Percentiles rank a stretch among this genome's conserved stretches.
Evolutionary conservation across 768 basidiomycete species (phyloP).

Genomic region (Termitomyces bulborhizus): DNA sequence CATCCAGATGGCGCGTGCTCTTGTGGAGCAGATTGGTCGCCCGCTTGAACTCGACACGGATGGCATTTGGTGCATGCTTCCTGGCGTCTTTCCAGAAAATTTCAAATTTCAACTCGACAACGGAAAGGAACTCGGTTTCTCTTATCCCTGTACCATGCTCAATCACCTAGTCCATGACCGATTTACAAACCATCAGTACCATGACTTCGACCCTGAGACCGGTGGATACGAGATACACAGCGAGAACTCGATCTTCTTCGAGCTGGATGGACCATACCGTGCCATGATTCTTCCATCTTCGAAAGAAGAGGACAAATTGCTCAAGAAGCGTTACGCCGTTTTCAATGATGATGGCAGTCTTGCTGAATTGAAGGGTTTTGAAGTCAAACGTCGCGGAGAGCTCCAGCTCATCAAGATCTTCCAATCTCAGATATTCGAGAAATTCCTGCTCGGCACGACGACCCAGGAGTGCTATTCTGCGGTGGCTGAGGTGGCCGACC

Average conservation of each 20-base stretch:
- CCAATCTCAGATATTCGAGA: conserved; percentile 97
- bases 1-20: conserved; percentile 96
- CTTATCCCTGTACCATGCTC: conserved; percentile 99
- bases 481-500: conserved; percentile 89
- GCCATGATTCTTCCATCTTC: conserved; percentile 99
- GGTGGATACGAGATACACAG: conserved; percentile 83
- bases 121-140: conserved; percentile 85
- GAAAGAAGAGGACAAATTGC: conserved; percentile 96
- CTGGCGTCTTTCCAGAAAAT: conserved; percentile 95
- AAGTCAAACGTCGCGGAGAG: conserved; percentile 96
- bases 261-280: conserved; percentile 96
- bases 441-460: conserved; percentile 88
- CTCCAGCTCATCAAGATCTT: conserved; percentile 99
- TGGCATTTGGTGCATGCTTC: conserved; percentile 99
- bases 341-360: conserved; percentile 97
- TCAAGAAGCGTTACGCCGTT: conserved; percentile 98
- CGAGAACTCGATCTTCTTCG: conserved; percentile 99
- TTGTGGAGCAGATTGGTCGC: conserved; percentile 96
- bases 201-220: conserved; percentile 79
- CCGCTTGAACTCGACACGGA: conserved; percentile 98
- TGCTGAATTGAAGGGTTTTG: conserved; percentile 98
- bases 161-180: conserved; percentile 94
- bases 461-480: conserved; percentile 94
- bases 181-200: conserved; percentile 98
- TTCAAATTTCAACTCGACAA: conserved; percentile 89